Evolutionary conservation across 1,139 yeast genomes (phyloP).

Genomic region (Taiozyma onychis): DNA sequence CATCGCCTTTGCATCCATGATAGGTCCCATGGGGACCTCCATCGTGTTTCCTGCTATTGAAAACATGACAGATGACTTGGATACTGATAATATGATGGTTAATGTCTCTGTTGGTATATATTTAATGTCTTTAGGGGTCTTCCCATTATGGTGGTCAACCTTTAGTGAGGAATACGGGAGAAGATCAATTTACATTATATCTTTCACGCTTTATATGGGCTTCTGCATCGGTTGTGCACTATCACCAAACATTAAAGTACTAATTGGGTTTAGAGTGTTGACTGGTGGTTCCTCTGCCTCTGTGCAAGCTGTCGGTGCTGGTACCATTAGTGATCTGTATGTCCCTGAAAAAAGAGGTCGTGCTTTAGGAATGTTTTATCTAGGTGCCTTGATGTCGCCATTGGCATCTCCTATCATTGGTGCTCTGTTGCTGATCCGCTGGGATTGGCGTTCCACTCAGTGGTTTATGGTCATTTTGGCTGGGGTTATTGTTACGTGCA

Average conservation of each 20-base stretch:
- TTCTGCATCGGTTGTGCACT: slow-evolving; percentile 72
- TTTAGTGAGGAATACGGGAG: slow-evolving; percentile 74
- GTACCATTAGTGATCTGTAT: slow-evolving; percentile 74
- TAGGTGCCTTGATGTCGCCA: slow-evolving; percentile 83
- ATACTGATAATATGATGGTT: slow-evolving; percentile 55
- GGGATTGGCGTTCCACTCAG: slow-evolving; percentile 90
- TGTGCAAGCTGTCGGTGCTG: slow-evolving; percentile 89
- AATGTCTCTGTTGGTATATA: slow-evolving; percentile 80
- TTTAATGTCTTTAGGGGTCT: slow-evolving; percentile 64
- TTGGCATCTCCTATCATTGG: slow-evolving; percentile 77
- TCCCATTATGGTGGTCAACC: slow-evolving; percentile 89
- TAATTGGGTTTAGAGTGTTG: slow-evolving; percentile 64
- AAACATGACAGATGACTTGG: slow-evolving; percentile 46
- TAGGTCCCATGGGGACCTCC: slow-evolving; percentile 93
- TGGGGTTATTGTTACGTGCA: slow-evolving; percentile 44
- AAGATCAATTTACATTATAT: slow-evolving; percentile 62
- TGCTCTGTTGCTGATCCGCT: slow-evolving; percentile 62
- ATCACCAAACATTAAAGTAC: slow-evolving; percentile 52
- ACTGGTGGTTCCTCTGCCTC: slow-evolving; percentile 82
- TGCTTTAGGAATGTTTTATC: slow-evolving; percentile 76
- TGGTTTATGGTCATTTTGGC: slow-evolving; percentile 75
- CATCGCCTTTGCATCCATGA: slow-evolving; percentile 68
- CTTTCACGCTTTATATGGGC: slow-evolving; percentile 57
- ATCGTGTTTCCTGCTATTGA: slow-evolving; percentile 76
- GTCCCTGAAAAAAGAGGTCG: slow-evolving; percentile 64